Evolutionary conservation across 2,329 filamentous ascomycete species (phyloP).

Genomic region (Lachnellula willkommii): DNA sequence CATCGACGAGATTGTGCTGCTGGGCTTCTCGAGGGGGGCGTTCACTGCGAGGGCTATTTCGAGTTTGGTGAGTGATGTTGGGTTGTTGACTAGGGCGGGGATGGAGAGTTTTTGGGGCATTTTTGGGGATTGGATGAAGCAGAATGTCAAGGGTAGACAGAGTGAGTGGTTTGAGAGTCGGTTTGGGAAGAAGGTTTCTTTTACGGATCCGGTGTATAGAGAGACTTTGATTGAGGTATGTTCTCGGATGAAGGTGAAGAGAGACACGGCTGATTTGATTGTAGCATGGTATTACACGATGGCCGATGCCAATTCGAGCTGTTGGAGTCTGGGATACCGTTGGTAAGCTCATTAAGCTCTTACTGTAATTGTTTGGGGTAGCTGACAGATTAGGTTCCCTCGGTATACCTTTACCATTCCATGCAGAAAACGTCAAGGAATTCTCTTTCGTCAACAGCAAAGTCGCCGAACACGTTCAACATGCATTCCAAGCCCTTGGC

Average conservation of each 20-base stretch:
- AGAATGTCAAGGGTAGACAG: conserved; percentile 16
- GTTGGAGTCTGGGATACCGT: conserved; percentile 47
- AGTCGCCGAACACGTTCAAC: conserved; percentile 37
- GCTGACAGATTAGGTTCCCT: conserved; percentile 14
- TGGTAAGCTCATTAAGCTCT: conserved; percentile 28
- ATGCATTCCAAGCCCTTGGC: conserved; percentile 45
- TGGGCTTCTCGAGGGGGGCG: conserved; percentile 38
- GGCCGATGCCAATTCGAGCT: conserved; percentile 35
- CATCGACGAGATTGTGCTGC: conserved; percentile 33
- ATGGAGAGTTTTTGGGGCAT: conserved; percentile 40
- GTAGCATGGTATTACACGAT: conserved; percentile 20
- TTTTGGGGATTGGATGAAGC: conserved; percentile 34
- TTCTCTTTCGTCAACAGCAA: conserved; percentile 38
- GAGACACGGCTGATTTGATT: neutral
- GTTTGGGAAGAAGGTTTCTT: conserved; percentile 13
- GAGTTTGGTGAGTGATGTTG: conserved; percentile 33
- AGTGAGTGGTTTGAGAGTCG: conserved; percentile 18
- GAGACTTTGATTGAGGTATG: conserved; percentile 19
- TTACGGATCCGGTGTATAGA: conserved; percentile 19
- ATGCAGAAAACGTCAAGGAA: conserved; percentile 27
- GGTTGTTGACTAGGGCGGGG: conserved; percentile 38
- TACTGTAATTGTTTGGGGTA: neutral
- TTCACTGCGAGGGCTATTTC: conserved; percentile 37
- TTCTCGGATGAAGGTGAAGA: neutral
- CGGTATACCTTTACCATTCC: conserved; percentile 17